phyloP scores from a whole-genome alignment of 2,329 filamentous ascomycete species.

The Fusarium subglutinans region DNA sequence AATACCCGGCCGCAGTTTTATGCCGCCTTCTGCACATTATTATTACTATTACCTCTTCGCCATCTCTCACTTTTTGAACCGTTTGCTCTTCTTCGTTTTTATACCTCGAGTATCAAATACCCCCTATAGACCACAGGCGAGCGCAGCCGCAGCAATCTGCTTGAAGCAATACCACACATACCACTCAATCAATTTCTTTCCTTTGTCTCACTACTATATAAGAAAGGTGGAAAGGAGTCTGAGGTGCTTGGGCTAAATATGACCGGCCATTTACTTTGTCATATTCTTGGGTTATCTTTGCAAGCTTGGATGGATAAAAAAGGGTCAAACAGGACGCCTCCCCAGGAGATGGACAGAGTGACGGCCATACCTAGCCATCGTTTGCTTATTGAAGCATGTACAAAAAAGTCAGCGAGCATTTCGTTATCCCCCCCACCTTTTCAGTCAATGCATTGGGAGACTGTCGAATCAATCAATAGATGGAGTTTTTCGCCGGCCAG shows the following conservation, averaged over 20 bases:
- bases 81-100: slow-evolving; percentile 40
- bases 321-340: slow-evolving; percentile 33
- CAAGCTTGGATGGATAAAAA: slow-evolving; percentile 23
- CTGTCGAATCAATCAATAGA: slow-evolving; percentile 23
- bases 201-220: slow-evolving; percentile 45
- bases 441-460: slow-evolving; percentile 23
- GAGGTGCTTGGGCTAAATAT: slow-evolving; percentile 39
- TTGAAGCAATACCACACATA: slow-evolving; percentile 43
- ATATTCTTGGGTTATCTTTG: slow-evolving; percentile 26
- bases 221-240: slow-evolving; percentile 40
- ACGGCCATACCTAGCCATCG: slow-evolving; percentile 9
- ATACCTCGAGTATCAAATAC: slow-evolving; percentile 50
- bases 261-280: slow-evolving; percentile 34
- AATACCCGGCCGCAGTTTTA: slow-evolving; percentile 43
- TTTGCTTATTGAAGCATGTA: slow-evolving; percentile 37
- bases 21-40: slow-evolving; percentile 37
- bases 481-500: slow-evolving; percentile 29
- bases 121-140: slow-evolving; percentile 51
- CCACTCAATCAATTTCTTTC: slow-evolving; percentile 45
- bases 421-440: slow-evolving; percentile 14
- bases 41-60: slow-evolving; percentile 33
- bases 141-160: slow-evolving; percentile 41
- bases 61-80: slow-evolving; percentile 26
- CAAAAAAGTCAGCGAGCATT: slow-evolving; percentile 40
- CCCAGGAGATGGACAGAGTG: slow-evolving; percentile 3